Base-by-base conservation (phyloP, 1,139 yeast genomes). In the Wickerhamomyces sp. region DNA sequence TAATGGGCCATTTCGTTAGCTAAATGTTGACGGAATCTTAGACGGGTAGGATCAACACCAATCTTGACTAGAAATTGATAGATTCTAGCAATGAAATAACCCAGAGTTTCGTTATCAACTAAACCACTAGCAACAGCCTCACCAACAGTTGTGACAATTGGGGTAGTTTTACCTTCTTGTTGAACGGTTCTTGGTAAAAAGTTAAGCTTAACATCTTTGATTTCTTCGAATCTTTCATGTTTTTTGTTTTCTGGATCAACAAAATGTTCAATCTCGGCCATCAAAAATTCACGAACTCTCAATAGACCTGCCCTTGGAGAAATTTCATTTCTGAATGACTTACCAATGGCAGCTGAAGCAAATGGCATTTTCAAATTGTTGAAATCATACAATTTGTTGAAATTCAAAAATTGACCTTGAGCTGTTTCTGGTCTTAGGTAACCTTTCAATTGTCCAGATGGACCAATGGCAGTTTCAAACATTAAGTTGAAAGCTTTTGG, bases 381-480 rank as follows among this genome's bases (percentile, higher is more conserved):
- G 76, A 84, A 87, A 61, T 94, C 99, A 61, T 90, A 80, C 62
- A 94, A 78, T 72, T 93, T 93, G 72, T 80, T 79, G 70, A 94
- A 94, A 77, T 94, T 94, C 64, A 94, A 77, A 69, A 94, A 94
- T 72, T 94, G 99, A 62, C 99, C 99, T 75, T 94, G 99, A 30
- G 99, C 99, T 52, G 99, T 94, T 73, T 94, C 99, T 48, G 99
- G 99, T 71, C 99, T 84, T 64, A 94, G 73, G 71, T 79, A 94
- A 57, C 99, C 99, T 75, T 87, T 90, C 68, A 91, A 73, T 65
- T 84, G 90, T 62, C 99, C 99, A 48, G 97, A 87, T 51, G 99
- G 99, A 45, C 99, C 99, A 66, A 94, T 94, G 48, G 96, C 96
- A 48, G 99, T 94, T 69, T 91, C 98, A 65, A 94, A 94, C 99